Conservation (phyloP, 768 basidiomycete genomes). For the Chlorophyllum brunneum region DNA sequence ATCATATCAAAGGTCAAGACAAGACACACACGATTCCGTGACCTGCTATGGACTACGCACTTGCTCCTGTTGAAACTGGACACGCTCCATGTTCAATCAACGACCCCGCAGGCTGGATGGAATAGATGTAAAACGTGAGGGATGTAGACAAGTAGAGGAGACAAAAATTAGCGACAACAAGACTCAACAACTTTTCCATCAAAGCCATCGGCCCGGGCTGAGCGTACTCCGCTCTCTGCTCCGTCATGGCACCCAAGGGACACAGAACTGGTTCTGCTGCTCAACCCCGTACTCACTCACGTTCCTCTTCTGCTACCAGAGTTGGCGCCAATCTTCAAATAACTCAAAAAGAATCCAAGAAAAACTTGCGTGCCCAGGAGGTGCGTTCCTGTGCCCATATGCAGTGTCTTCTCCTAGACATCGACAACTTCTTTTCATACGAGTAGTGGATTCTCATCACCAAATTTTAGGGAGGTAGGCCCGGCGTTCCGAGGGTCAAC, state of each 20-base stretch:
- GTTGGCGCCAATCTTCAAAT: slow-evolving; percentile 59
- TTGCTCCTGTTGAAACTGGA: slow-evolving; percentile 93
- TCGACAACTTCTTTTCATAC: slow-evolving; percentile 16
- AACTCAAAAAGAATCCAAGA: slow-evolving; percentile 63
- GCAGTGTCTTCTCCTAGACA: slow-evolving; percentile 16
- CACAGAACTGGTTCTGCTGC: slow-evolving; percentile 43
- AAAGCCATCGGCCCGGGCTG: background rate
- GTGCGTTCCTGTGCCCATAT: slow-evolving; percentile 30
- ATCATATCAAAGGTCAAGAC: background rate
- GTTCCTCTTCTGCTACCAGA: slow-evolving; percentile 59
- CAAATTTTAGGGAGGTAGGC: slow-evolving; percentile 22
- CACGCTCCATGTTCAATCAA: slow-evolving; percentile 71
- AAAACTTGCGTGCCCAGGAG: slow-evolving; percentile 38
- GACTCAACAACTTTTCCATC: slow-evolving; percentile 8
- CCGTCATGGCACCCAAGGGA: slow-evolving; percentile 45
- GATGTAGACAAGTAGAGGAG: background rate
- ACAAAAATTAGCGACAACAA: slow-evolving; percentile 5
- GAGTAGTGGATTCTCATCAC: slow-evolving; percentile 16
- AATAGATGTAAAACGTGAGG: background rate
- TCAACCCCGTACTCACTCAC: slow-evolving; percentile 57
- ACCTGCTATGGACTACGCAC: no score
- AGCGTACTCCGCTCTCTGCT: background rate
- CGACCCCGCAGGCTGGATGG: slow-evolving; percentile 9
- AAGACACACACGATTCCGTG: background rate
- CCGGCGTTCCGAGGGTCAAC: slow-evolving; percentile 25